phyloP scores from a whole-genome alignment of 2,329 filamentous ascomycete species.

The Hypoxylon sp. region DNA sequence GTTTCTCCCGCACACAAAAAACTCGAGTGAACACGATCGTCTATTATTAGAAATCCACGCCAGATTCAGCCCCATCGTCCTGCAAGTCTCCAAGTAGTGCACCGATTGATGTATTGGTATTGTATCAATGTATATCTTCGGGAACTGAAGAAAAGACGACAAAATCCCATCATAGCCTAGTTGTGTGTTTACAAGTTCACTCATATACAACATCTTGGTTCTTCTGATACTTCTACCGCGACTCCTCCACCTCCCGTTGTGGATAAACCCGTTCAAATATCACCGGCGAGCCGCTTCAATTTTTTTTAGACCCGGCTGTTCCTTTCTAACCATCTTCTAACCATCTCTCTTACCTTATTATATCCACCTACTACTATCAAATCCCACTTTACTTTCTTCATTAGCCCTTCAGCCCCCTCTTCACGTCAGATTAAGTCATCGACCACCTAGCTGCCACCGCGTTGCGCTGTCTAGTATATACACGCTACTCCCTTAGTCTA shows the following conservation, averaged over 20 bases:
- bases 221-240: conserved; percentile 31
- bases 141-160: conserved; percentile 40
- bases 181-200: conserved; percentile 20
- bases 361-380: conserved; percentile 11
- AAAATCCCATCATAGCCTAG: conserved; percentile 40
- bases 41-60: conserved; percentile 69
- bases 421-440: conserved; percentile 46
- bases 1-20: conserved; percentile 49
- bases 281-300: conserved; percentile 36
- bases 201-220: conserved; percentile 4
- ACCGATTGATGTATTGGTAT: conserved; percentile 47
- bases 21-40: conserved; percentile 60
- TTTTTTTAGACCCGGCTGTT: conserved; percentile 36
- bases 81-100: conserved; percentile 56
- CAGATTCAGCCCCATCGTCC: conserved; percentile 66
- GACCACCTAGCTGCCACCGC: conserved; percentile 2
- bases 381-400: not conserved
- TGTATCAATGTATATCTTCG: conserved; percentile 48
- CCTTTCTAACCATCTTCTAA: conserved; percentile 16
- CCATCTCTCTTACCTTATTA: conserved; percentile 9
- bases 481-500: conserved; percentile 15
- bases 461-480: conserved; percentile 11
- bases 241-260: conserved; percentile 31
- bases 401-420: conserved; percentile 30
- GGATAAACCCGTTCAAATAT: conserved; percentile 44